Evolutionary conservation across 192 early-diverging fungal species (phyloP).

Genomic region (Helicostylum pulchrum): DNA sequence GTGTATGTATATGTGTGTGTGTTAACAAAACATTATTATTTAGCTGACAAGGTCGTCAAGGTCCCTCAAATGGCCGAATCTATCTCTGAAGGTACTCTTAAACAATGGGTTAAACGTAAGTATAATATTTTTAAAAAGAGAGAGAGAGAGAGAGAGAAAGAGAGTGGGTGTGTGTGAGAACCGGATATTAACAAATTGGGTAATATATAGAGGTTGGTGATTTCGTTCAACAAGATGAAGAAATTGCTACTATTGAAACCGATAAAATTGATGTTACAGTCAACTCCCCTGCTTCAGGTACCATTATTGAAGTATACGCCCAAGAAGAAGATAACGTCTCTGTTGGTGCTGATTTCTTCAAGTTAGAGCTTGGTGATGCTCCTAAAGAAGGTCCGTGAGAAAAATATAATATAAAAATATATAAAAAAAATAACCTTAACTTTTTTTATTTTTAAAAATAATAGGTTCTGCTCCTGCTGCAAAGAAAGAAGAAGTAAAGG

Average conservation of each 20-base stretch:
- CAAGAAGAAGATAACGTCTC: constrained; percentile 36
- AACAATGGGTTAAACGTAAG: constrained; percentile 94
- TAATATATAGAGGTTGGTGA: constrained; percentile 83
- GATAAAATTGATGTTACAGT: constrained; percentile 98
- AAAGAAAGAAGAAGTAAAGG: constrained; percentile 32
- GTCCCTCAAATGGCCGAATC: constrained; percentile 98
- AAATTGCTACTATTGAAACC: constrained; percentile 96
- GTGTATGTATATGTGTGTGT: not conserved
- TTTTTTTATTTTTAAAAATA: not conserved
- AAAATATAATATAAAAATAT: not conserved
- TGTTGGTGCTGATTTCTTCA: constrained; percentile 86
- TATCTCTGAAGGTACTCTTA: constrained; percentile 96
- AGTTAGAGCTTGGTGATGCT: constrained; percentile 76
- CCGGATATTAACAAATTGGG: not conserved
- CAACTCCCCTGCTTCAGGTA: constrained; percentile 91
- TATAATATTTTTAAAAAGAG: constrained; percentile 5
- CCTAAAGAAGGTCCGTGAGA: constrained; percentile 51
- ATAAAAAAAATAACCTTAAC: not conserved
- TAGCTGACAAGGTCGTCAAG: constrained; percentile 85
- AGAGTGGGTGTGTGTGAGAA: not conserved
- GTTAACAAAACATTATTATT: not conserved
- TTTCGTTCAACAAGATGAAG: constrained; percentile 91
- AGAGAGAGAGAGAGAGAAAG: no score
- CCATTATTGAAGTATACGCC: constrained; percentile 52
- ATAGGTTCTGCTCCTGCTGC: constrained; percentile 27